Evolutionary conservation across 2,329 filamentous ascomycete genomes (phyloP).

Genomic region (Fusarium pseudoanthophilum): DNA sequence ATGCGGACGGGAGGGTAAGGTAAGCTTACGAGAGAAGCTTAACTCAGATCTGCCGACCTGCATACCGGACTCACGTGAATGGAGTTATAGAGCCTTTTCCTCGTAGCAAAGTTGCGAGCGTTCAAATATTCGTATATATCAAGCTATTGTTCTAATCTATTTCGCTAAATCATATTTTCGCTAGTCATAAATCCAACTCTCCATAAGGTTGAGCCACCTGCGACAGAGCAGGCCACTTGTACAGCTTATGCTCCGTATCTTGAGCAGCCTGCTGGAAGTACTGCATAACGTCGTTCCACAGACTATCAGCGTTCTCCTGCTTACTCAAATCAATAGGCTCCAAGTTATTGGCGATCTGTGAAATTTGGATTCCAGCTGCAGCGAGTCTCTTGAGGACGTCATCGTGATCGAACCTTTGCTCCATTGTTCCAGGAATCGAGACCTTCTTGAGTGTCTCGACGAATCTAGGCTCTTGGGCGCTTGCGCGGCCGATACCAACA

Average conservation of each 20-base stretch:
- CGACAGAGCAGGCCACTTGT: conserved; percentile 13
- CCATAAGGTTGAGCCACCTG: conserved; percentile 20
- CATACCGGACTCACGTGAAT: not conserved
- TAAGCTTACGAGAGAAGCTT: conserved; percentile 31
- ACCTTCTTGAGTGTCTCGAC: conserved; percentile 13
- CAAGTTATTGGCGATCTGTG: conserved; percentile 17
- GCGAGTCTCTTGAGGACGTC: conserved; percentile 6
- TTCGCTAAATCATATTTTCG: not conserved
- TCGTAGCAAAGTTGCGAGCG: too few species aligned
- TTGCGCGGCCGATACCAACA: conserved; percentile 16
- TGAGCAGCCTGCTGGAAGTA: conserved; percentile 5
- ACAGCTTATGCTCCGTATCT: conserved; percentile 10
- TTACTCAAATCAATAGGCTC: conserved; percentile 22
- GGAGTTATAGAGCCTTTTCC: too few species aligned
- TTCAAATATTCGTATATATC: not conserved
- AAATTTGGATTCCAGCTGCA: conserved; percentile 23
- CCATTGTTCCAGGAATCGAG: not conserved
- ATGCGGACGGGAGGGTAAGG: not conserved
- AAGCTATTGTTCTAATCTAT: not conserved
- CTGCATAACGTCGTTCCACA: conserved; percentile 20
- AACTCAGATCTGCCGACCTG: not conserved
- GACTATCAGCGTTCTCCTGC: conserved; percentile 19
- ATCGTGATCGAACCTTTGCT: conserved; percentile 16
- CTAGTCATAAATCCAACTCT: not conserved
- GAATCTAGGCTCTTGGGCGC: conserved; percentile 18